Conservation (phyloP, 2,329 filamentous ascomycete genomes). For the Claviceps humidiphila region DNA sequence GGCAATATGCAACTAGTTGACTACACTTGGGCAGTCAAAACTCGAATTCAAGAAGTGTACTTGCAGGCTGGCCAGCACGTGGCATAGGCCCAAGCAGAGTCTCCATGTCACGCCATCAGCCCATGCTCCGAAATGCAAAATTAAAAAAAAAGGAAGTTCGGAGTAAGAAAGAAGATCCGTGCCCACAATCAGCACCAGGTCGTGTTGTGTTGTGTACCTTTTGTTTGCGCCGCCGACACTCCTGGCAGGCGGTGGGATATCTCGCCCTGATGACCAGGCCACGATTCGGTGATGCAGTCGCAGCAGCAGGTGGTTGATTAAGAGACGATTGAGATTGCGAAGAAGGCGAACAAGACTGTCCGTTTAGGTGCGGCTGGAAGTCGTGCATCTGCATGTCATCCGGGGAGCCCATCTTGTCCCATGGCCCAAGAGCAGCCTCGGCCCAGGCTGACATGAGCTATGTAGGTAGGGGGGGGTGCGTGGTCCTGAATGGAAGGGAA, state of each 20-base stretch:
- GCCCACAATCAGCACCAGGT: background rate
- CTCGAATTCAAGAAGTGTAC: background rate
- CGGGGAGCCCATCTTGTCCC: slow-evolving; percentile 10
- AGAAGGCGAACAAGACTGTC: slow-evolving; percentile 4
- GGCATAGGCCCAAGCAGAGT: background rate
- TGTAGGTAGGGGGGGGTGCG: background rate
- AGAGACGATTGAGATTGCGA: slow-evolving; percentile 5
- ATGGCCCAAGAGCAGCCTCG: background rate
- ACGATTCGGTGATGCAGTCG: background rate
- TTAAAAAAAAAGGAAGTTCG: background rate
- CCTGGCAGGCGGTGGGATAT: slow-evolving; percentile 31
- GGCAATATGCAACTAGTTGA: background rate
- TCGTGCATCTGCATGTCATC: slow-evolving; percentile 18
- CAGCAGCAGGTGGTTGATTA: background rate
- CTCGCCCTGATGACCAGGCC: slow-evolving; percentile 10
- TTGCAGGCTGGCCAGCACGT: background rate
- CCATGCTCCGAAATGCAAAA: background rate
- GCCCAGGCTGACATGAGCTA: background rate
- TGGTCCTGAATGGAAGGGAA: background rate
- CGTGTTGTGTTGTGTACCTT: slow-evolving; percentile 21
- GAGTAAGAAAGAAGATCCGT: background rate
- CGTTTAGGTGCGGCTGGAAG: slow-evolving; percentile 5
- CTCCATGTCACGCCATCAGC: background rate
- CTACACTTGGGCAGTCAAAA: background rate
- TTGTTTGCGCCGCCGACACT: slow-evolving; percentile 39